Percentiles rank a stretch among this genome's conserved stretches.
phyloP scores from a whole-genome alignment of 805 yeast species.

The Komagataella phaffii region DNA sequence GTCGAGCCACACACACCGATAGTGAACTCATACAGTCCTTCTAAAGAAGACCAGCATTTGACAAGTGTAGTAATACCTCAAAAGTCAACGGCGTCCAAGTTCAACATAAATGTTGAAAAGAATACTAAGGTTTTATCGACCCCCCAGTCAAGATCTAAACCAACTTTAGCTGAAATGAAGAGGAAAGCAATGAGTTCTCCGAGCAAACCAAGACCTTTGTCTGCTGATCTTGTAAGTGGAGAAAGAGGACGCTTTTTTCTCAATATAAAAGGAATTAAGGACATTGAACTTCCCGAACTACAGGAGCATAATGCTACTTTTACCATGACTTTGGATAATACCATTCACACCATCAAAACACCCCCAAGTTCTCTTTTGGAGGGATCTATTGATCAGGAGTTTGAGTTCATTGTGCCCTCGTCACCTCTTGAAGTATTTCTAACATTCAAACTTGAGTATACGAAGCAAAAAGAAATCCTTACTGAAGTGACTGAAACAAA shows the following conservation, averaged over 20 bases:
- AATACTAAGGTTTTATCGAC: background rate
- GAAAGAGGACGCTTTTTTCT: slow-evolving; percentile 41
- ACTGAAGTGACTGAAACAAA: slow-evolving; percentile 48
- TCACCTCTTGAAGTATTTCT: slow-evolving; percentile 44
- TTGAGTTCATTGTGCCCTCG: slow-evolving; percentile 57
- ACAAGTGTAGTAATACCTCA: background rate
- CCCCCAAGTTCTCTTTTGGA: slow-evolving; percentile 15
- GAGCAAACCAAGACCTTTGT: background rate
- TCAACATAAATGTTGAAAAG: background rate
- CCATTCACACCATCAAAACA: slow-evolving; percentile 66
- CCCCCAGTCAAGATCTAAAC: background rate
- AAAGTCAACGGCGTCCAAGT: background rate
- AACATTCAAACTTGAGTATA: slow-evolving; percentile 58
- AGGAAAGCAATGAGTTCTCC: background rate
- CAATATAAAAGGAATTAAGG: slow-evolving; percentile 30
- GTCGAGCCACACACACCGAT: background rate
- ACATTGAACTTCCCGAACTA: slow-evolving; percentile 33
- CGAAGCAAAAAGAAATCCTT: slow-evolving; percentile 32
- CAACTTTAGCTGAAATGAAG: background rate
- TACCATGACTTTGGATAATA: slow-evolving; percentile 58
- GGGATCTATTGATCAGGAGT: slow-evolving; percentile 51
- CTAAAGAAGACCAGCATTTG: background rate
- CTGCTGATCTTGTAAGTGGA: slow-evolving; percentile 10
- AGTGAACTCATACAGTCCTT: background rate
- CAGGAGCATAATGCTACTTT: slow-evolving; percentile 31